A percentile compares a stretch with the other conserved stretches of the same genome.
phyloP scores from a whole-genome alignment of 805 yeast genomes.

The Kluyveromyces nonfermentans region DNA sequence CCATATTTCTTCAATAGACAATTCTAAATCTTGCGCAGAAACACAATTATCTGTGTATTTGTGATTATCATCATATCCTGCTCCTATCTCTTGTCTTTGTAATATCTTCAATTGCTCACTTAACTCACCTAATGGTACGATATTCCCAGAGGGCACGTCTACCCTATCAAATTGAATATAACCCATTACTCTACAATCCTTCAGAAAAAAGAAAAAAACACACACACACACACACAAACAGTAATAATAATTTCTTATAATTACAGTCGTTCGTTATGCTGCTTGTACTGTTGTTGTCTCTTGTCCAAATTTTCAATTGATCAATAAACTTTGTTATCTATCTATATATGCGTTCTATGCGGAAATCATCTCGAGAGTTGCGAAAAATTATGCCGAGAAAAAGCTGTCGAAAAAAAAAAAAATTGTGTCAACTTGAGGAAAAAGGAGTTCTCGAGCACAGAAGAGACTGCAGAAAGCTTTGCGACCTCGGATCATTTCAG shows the following conservation, averaged over 20 bases:
- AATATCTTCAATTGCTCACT: slow-evolving; percentile 5
- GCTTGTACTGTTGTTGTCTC: too few species aligned
- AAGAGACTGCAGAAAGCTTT: background rate
- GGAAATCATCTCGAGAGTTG: background rate
- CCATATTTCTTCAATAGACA: background rate
- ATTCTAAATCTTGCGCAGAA: background rate
- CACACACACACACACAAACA: too few species aligned
- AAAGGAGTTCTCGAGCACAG: background rate
- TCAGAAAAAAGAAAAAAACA: too few species aligned
- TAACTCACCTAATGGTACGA: slow-evolving; percentile 7
- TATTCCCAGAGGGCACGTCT: slow-evolving; percentile 8
- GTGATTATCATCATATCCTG: background rate
- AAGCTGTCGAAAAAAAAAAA: background rate
- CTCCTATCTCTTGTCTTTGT: background rate
- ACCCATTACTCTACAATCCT: slow-evolving; percentile 3
- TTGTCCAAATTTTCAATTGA: too few species aligned
- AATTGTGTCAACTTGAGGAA: background rate
- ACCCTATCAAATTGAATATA: slow-evolving; percentile 9
- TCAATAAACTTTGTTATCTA: too few species aligned
- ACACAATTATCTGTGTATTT: background rate
- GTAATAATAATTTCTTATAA: too few species aligned
- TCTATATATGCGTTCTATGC: background rate
- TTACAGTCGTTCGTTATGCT: too few species aligned
- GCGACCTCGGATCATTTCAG: background rate
- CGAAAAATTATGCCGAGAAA: background rate